Conservation (phyloP, 805 yeast genomes). For the Saccharomycopsis microspora region DNA sequence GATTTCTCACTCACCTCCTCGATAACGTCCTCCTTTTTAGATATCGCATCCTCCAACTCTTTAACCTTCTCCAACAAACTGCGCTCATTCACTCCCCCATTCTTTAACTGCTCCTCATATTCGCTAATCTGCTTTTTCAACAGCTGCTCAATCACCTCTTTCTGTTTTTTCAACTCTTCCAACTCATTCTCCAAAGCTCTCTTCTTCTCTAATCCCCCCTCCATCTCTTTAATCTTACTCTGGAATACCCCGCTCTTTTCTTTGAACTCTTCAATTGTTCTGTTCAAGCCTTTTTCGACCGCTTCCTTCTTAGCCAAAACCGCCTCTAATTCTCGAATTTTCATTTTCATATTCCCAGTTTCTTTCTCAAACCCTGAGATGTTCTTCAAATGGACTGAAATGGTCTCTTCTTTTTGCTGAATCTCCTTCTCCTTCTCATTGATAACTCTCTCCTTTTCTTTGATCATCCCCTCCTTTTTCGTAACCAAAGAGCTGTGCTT, state of each 20-base stretch:
- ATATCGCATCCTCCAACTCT: neutral
- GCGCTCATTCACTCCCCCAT: too few relatives aligned
- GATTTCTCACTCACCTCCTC: neutral
- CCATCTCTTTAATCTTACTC: constrained; percentile 1
- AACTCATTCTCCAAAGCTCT: neutral
- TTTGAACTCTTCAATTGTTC: neutral
- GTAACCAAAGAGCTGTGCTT: neutral
- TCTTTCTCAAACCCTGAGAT: neutral
- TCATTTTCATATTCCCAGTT: neutral
- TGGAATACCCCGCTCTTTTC: neutral
- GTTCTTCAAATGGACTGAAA: neutral
- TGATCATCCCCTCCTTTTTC: neutral
- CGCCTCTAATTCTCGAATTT: neutral
- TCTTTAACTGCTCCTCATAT: neutral
- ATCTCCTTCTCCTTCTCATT: neutral
- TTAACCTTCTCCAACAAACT: neutral
- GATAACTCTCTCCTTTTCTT: neutral
- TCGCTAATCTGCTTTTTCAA: neutral
- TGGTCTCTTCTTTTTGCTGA: too few relatives aligned
- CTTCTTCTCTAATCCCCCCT: neutral
- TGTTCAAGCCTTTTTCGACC: neutral
- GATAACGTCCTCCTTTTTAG: neutral
- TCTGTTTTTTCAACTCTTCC: neutral
- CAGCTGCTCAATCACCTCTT: neutral
- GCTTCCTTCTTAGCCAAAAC: neutral